These are phyloP conservation scores for Rubroboletus satanas DNA, from an alignment of 768 basidiomycete species.

Conservation along the genomic window DNA sequence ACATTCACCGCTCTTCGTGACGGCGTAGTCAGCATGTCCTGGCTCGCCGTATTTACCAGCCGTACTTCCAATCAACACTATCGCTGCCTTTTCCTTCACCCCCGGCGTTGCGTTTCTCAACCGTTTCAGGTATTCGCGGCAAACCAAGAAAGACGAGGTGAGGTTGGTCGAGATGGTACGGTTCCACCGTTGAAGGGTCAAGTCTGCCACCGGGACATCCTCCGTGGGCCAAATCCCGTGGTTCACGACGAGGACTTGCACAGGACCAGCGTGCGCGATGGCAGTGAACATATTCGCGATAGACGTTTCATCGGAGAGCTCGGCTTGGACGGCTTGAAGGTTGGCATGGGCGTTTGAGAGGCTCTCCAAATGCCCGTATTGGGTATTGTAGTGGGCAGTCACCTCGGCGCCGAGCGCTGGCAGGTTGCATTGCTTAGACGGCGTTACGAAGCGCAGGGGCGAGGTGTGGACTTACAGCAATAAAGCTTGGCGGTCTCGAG, in stretches of 20 bases:
- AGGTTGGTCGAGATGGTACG: slow-evolving; percentile 58
- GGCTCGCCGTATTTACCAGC: slow-evolving; percentile 73
- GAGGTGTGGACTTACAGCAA: slow-evolving; percentile 39
- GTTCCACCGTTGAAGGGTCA: slow-evolving; percentile 64
- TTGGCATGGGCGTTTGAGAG: slow-evolving; percentile 37
- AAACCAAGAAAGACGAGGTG: slow-evolving; percentile 63
- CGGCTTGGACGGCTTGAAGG: slow-evolving; percentile 44
- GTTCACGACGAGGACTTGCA: slow-evolving; percentile 58
- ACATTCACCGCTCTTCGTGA: slow-evolving; percentile 58
- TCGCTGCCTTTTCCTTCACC: slow-evolving; percentile 52
- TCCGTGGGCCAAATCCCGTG: slow-evolving; percentile 51
- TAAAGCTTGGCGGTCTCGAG: slow-evolving; percentile 56
- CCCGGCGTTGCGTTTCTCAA: slow-evolving; percentile 37
- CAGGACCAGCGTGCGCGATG: slow-evolving; percentile 39
- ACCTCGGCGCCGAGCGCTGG: slow-evolving; percentile 69
- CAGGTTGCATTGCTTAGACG: neutral
- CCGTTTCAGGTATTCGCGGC: slow-evolving; percentile 54
- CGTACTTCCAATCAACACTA: slow-evolving; percentile 67
- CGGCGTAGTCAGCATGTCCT: slow-evolving; percentile 63
- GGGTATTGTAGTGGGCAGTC: slow-evolving; percentile 68
- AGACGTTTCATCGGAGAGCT: slow-evolving; percentile 55
- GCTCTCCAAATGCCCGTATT: slow-evolving; percentile 37
- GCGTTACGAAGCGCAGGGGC: neutral
- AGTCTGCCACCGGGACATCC: slow-evolving; percentile 49
- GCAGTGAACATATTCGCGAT: slow-evolving; percentile 48